Evolutionary conservation across 2,329 filamentous ascomycete genomes (phyloP).

Genomic region (Aspergillus versicolor): DNA sequence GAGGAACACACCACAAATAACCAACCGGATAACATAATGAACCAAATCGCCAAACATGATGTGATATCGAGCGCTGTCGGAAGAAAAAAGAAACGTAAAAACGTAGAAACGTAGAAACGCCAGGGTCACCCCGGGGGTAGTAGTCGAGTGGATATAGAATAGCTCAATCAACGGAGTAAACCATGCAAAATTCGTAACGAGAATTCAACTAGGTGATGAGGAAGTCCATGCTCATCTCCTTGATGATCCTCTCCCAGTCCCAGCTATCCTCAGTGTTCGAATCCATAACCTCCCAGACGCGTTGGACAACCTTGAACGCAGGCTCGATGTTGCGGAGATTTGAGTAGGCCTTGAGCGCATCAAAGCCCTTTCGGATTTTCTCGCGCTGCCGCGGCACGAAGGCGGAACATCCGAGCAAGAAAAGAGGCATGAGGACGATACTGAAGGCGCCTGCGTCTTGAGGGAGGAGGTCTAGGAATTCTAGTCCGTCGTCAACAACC

Average conservation of each 20-base stretch:
- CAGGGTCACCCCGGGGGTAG: not conserved
- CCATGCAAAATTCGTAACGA: constrained; percentile 12
- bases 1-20: constrained; percentile 1
- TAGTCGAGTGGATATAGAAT: not conserved
- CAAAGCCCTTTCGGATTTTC: constrained; percentile 56
- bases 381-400: constrained; percentile 56
- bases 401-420: constrained; percentile 61
- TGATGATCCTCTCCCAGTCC: constrained; percentile 64
- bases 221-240: constrained; percentile 60
- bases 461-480: constrained; percentile 57
- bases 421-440: constrained; percentile 61
- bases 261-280: constrained; percentile 55
- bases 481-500: constrained; percentile 59
- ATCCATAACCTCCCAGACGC: constrained; percentile 62
- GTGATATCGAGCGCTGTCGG: constrained; percentile 5
- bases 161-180: constrained; percentile 7
- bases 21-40: not conserved
- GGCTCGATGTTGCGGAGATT: constrained; percentile 59
- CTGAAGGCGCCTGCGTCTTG: constrained; percentile 56
- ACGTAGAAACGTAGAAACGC: not conserved
- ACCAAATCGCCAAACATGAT: constrained; percentile 14
- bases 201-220: constrained; percentile 52
- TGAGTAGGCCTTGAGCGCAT: constrained; percentile 55
- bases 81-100: too few relatives aligned
- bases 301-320: constrained; percentile 56